These are phyloP conservation scores for Pichia occidentalis DNA, from an alignment of 805 yeast genomes.

Conservation along the genomic window DNA sequence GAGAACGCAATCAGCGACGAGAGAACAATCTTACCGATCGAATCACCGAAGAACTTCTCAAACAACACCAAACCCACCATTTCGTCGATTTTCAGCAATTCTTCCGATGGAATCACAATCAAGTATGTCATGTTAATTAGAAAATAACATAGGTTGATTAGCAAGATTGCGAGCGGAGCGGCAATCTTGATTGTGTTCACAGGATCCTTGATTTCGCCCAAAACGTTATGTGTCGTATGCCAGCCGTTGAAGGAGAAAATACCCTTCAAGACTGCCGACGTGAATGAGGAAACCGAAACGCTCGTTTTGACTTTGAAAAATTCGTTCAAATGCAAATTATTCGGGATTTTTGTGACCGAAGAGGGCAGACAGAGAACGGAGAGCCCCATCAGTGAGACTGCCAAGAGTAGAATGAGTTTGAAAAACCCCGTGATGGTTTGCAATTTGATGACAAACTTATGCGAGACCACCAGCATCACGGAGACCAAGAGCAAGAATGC, in stretches of 20 bases:
- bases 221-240: constrained; percentile 47
- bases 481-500: constrained; percentile 32
- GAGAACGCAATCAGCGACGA: constrained; percentile 46
- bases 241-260: constrained; percentile 49
- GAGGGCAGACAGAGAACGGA: constrained; percentile 49
- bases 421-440: constrained; percentile 60
- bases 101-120: constrained; percentile 43
- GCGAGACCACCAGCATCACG: constrained; percentile 51
- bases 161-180: constrained; percentile 41
- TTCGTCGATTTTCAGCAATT: constrained; percentile 39
- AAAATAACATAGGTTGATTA: constrained; percentile 39
- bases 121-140: constrained; percentile 45
- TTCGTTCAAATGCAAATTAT: constrained; percentile 31
- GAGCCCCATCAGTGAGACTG: constrained; percentile 53
- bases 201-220: constrained; percentile 51
- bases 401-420: constrained; percentile 46
- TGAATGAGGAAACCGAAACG: constrained; percentile 37
- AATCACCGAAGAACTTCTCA: constrained; percentile 43
- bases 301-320: constrained; percentile 25
- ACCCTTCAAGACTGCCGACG: constrained; percentile 46
- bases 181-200: constrained; percentile 45
- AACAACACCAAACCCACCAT: constrained; percentile 47
- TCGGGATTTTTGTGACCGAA: constrained; percentile 37
- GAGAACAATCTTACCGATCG: constrained; percentile 41
- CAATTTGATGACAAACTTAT: constrained; percentile 49